Base-by-base conservation (phyloP, 1,139 yeast species). In the Candida dubliniensis region DNA sequence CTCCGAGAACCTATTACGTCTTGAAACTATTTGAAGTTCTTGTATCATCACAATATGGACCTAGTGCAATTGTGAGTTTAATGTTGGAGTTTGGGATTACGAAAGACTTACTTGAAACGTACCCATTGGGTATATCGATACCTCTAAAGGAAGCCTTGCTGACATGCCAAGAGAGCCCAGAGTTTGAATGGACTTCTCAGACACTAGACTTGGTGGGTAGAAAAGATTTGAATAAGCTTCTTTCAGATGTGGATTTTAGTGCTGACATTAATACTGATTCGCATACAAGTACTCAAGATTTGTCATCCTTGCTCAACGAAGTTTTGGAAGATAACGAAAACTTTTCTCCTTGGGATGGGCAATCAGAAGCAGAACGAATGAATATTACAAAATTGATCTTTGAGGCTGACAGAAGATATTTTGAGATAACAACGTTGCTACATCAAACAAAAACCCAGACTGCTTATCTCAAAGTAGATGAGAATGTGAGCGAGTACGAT, bases 341-440 rank as follows among this genome's bases (percentile, higher is more conserved):
- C 1, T 53, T 74, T 2, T 67, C 76, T 34, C 79, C 87, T 0
- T 81, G 87, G 87, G 87, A 82, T 64, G 84, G 78, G 8, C 82
- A 79, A 47, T 71, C 81, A 2, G 90, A 85, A 57, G 80, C 84
- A 12, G 89, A 84, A 49, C 67, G 85, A 47, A 71, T 82, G 37
- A 77, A 77, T 34, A 75, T 86, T n/a, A 82, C 93, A 0, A 79
- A 79, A 51, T 63, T 87, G 15, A 82, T 91, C 1, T 91, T 89
- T 59, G 82, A 84, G 14, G 74, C 78, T 35, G 98, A 91, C 59
- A 67, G 96, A 44, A 71, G 98, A 43, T 86, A 86, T 58, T 83
- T 79, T 53, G 96, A 91, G 54, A 85, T 87, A 11, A 80, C 88
- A 0, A 76, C 81, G 13, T 61, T 88, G 30, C 64, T 89, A 29